Evolutionary conservation across 169 alveolate species (phyloP).

Genomic region (Cryptosporidium muris): DNA sequence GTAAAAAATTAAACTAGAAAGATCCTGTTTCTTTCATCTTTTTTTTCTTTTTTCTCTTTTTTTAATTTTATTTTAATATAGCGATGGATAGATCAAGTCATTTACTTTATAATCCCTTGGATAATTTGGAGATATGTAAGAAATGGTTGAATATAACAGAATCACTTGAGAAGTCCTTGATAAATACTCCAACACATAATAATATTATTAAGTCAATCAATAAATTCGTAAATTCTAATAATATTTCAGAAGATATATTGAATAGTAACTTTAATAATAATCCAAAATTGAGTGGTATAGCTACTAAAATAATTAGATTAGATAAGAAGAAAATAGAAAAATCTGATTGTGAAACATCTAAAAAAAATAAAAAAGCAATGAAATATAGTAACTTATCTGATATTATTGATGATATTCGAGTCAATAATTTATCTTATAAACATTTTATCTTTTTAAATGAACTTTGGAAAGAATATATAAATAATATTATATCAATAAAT

Average conservation of each 20-base stretch:
- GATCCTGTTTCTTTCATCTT: no score
- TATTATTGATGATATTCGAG: slow-evolving; percentile 16
- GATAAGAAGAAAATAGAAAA: slow-evolving; percentile 26
- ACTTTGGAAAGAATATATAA: slow-evolving; percentile 59
- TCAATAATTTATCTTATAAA: slow-evolving; percentile 11
- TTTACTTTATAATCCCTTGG: no score
- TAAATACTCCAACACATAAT: slow-evolving; percentile 6
- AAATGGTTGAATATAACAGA: neutral
- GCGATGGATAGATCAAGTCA: no score
- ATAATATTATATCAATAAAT: slow-evolving; percentile 4
- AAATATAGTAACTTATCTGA: slow-evolving; percentile 52
- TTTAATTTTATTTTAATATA: no score
- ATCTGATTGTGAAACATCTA: neutral
- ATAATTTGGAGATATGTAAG: no score
- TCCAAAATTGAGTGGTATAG: slow-evolving; percentile 55
- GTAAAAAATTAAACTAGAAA: no score
- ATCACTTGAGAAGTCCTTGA: neutral
- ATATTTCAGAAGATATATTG: neutral
- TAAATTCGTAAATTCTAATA: slow-evolving; percentile 2
- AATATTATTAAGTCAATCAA: slow-evolving; percentile 18
- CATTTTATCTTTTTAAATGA: slow-evolving; percentile 48
- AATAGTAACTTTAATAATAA: neutral
- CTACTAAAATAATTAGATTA: slow-evolving; percentile 51
- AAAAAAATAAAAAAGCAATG: slow-evolving; percentile 2
- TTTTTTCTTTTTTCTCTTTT: no score